Evolutionary conservation across 176 grass and related monocot species (phyloP), one percentile per base, ranked within the genome.

Genomic region (Hordeum marinum): DNA sequence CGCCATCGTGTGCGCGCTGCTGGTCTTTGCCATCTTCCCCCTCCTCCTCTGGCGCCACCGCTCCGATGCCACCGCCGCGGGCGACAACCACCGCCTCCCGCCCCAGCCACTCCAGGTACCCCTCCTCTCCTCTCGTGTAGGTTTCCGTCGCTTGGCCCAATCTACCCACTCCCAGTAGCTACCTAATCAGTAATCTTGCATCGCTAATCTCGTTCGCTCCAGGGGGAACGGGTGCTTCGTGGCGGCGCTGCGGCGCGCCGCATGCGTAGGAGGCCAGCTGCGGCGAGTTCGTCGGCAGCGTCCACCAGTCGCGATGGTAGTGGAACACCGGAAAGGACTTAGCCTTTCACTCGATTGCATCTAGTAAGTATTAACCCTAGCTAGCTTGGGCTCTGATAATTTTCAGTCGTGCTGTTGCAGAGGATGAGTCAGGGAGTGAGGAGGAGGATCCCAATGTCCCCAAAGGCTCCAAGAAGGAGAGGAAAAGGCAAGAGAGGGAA

Each of bases 401-500:
- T 63, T 24, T 26, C 11, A 13, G 24, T 48, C 83, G 26, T 69
- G 29, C 46, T 63, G 72, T 5, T 84, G 73, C 72, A 89, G 91
- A 89, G 17, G 85, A 82, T 45, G 85, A 88, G 34, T 87, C 3
- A 20, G 87, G 82, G 64, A 92, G 80, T 64, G 93, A 93, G 24
- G 91, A 96, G 24, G 93, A 93, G 69, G 91, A 80, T 55, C 36
- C 80, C 37, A 70, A 86, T 90, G 85, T 17, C n/a, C 76, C 79
- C 36, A 98, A 64, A 68, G 68, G 83, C 34, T 98, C 93, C 76
- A 95, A 88, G 73, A 98, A 92, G 87, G 96, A 95, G 78, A 98
- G 87, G 96, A 98, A 84, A 63, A 92, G 85, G 72, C 96, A 95
- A 82, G 96, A 98, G 58, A 88, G 93, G 13, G 93, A 93, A 64